phyloP scores from a whole-genome alignment of 164 flowering plant genomes.

The Cinnamomum chago region DNA sequence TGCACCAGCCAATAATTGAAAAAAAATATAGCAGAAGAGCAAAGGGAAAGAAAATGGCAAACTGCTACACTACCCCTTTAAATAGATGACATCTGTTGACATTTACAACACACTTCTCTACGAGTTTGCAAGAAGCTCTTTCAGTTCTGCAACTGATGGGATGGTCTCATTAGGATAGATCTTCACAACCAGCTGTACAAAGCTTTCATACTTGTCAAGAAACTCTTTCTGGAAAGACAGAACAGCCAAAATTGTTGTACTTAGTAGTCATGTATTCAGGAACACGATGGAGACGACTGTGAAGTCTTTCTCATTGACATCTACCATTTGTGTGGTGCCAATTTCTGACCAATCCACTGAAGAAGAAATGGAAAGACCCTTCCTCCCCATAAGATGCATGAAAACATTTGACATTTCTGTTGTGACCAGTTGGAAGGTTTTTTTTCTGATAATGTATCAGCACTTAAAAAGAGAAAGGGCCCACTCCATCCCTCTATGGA shows the following conservation, averaged over 20 bases:
- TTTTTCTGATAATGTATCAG: too few species aligned
- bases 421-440: too few species aligned
- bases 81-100: background rate
- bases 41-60: background rate
- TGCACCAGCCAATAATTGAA: background rate
- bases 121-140: slow-evolving; percentile 47
- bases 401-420: too few species aligned
- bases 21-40: background rate
- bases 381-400: too few species aligned
- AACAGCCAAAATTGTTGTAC: background rate
- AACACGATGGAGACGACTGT: background rate
- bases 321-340: too few species aligned
- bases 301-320: background rate
- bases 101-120: background rate
- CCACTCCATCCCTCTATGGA: background rate
- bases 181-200: slow-evolving; percentile 69
- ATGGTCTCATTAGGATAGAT: slow-evolving; percentile 65
- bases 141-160: slow-evolving; percentile 69
- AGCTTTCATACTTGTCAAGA: slow-evolving; percentile 84
- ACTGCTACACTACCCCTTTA: background rate
- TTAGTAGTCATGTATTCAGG: background rate
- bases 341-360: too few species aligned
- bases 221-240: slow-evolving; percentile 68
- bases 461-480: background rate
- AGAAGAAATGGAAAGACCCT: too few species aligned